Percentiles rank a stretch among this genome's conserved stretches.
Conservation (phyloP, 108 stramenopile genomes). For the Cyclotella atomus region DNA sequence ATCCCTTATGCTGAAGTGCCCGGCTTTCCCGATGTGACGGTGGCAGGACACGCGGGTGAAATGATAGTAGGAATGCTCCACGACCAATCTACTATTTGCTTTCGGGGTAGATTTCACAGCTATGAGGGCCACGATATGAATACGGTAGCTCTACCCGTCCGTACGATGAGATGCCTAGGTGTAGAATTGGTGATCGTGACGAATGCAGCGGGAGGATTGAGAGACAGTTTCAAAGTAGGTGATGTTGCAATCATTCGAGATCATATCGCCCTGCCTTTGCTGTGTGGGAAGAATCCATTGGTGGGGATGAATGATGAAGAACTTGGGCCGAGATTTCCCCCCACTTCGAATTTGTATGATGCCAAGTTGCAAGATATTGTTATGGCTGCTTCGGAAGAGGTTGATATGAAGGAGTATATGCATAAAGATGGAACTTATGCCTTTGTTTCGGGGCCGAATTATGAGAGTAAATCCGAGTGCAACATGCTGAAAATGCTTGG, state of each 20-base stretch:
- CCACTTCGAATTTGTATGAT: slow-evolving; percentile 81
- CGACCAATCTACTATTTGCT: slow-evolving; percentile 71
- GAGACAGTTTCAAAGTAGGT: slow-evolving; percentile 78
- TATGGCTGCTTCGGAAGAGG: slow-evolving; percentile 52
- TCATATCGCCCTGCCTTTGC: slow-evolving; percentile 85
- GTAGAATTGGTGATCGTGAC: slow-evolving; percentile 86
- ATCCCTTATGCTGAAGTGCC: slow-evolving; percentile 84
- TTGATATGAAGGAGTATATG: slow-evolving; percentile 62
- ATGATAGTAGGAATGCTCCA: slow-evolving; percentile 80
- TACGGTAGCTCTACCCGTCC: slow-evolving; percentile 83
- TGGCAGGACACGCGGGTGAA: slow-evolving; percentile 90
- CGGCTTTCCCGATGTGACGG: slow-evolving; percentile 85
- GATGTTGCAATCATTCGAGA: slow-evolving; percentile 89
- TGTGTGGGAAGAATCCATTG: slow-evolving; percentile 90
- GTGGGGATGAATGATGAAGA: slow-evolving; percentile 89
- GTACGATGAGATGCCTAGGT: slow-evolving; percentile 82
- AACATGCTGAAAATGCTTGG: slow-evolving; percentile 75
- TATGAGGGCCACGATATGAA: slow-evolving; percentile 94
- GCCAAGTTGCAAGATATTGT: slow-evolving; percentile 54
- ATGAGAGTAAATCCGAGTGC: slow-evolving; percentile 88
- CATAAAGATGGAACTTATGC: slow-evolving; percentile 82
- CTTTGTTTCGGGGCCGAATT: slow-evolving; percentile 93
- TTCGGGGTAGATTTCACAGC: slow-evolving; percentile 92
- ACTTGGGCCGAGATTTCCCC: slow-evolving; percentile 89
- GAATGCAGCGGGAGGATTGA: slow-evolving; percentile 93